A percentile compares a stretch with the other conserved stretches of the same genome.
These are phyloP conservation scores for Phellopilus nigrolimitatus DNA, from an alignment of 1,284 basidiomycete species.

Conservation along the genomic window DNA sequence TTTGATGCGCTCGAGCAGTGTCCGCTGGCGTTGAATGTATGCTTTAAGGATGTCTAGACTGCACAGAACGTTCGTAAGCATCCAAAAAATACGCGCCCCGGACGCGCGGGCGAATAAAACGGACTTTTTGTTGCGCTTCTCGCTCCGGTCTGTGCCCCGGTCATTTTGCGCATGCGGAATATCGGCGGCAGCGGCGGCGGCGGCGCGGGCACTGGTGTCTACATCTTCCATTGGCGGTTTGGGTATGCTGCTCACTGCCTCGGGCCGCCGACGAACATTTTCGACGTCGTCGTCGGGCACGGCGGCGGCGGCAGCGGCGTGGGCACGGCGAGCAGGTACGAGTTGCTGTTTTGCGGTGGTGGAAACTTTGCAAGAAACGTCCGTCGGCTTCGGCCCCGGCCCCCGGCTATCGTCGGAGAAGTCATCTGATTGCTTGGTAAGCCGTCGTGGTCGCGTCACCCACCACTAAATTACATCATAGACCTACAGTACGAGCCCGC, in stretches of 20 bases:
- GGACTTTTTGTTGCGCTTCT: constrained; percentile 8
- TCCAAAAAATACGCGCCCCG: no score
- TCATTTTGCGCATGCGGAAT: constrained; percentile 2
- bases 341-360: no score
- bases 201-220: not conserved
- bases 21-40: constrained; percentile 22
- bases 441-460: no score
- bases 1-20: constrained; percentile 21
- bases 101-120: constrained; percentile 9
- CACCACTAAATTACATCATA: no score
- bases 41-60: constrained; percentile 22
- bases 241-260: not conserved
- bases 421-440: no score
- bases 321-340: no score
- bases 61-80: constrained; percentile 9
- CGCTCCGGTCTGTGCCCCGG: no score
- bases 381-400: no score
- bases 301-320: no score
- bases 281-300: constrained; percentile 3
- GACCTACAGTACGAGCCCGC: no score
- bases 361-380: no score
- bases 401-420: no score
- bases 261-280: not conserved
- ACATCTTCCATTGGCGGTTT: constrained; percentile 9
- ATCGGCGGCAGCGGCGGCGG: not conserved